Evolutionary conservation across 495 filamentous ascomycete species (phyloP).

Genomic region (Neurospora tetrasperma): DNA sequence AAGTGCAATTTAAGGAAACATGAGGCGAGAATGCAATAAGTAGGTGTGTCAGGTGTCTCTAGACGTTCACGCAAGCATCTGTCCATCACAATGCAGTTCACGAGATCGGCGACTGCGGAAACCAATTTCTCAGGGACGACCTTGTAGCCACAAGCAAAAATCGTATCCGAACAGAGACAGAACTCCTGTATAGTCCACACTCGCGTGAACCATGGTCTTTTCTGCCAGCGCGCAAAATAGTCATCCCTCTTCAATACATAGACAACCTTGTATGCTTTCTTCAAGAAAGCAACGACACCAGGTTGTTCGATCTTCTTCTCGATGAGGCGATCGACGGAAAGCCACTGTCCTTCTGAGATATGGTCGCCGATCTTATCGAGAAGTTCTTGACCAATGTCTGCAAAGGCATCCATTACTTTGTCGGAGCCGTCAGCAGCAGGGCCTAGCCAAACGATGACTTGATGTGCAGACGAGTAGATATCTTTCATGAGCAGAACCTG

Average conservation of each 20-base stretch:
- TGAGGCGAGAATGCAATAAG: neutral
- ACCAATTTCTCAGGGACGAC: neutral
- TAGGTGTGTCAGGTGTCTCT: neutral
- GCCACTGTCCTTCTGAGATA: neutral
- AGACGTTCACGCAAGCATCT: neutral
- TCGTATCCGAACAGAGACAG: conserved; percentile 14
- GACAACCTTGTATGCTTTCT: neutral
- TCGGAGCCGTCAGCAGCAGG: conserved; percentile 1
- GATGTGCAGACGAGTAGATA: conserved; percentile 15
- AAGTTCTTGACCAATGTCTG: neutral
- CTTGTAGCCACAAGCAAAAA: conserved; percentile 14
- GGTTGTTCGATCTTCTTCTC: neutral
- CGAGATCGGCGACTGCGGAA: neutral
- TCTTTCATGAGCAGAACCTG: conserved; percentile 22
- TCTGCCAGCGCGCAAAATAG: neutral
- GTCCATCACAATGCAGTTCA: neutral
- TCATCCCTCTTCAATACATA: neutral
- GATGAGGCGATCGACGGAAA: neutral
- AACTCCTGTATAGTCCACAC: conserved; percentile 26
- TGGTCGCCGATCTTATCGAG: neutral
- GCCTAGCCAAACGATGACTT: conserved; percentile 21
- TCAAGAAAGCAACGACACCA: neutral
- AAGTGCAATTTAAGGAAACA: rapidly evolving
- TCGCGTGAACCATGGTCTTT: conserved; percentile 18
- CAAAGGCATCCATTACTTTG: neutral